Evolutionary conservation across 2,329 filamentous ascomycete genomes (phyloP).

Genomic region (Plenodomus lindquistii): DNA sequence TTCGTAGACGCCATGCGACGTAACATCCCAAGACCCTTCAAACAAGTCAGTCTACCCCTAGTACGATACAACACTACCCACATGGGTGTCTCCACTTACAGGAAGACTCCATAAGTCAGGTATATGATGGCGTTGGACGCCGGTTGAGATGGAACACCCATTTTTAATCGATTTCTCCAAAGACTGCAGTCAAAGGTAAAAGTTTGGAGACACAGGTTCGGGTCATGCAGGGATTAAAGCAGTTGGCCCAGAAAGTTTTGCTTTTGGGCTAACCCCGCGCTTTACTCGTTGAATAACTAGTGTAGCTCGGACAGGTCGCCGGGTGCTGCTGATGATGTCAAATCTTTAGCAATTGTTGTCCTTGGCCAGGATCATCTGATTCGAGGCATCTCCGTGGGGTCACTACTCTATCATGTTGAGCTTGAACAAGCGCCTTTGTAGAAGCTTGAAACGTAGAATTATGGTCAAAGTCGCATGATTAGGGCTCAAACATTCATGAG

Average conservation of each 20-base stretch:
- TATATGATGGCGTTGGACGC: constrained; percentile 86
- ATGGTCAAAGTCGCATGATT: background rate
- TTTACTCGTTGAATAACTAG: constrained; percentile 29
- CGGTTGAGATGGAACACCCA: constrained; percentile 75
- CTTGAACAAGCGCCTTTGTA: too few species aligned
- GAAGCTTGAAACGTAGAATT: too few species aligned
- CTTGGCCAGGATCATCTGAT: background rate
- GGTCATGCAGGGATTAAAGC: constrained; percentile 25
- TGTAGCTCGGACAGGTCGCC: constrained; percentile 16
- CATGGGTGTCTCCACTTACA: constrained; percentile 57
- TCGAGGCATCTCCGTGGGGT: background rate
- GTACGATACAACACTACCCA: background rate
- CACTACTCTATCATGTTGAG: too few species aligned
- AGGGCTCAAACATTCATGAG: background rate
- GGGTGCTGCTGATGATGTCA: constrained; percentile 24
- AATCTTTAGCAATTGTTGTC: constrained; percentile 15
- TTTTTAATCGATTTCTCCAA: constrained; percentile 41
- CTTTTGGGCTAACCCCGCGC: constrained; percentile 20
- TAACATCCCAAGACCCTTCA: constrained; percentile 64
- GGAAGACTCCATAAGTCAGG: constrained; percentile 74
- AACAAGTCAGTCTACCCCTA: background rate
- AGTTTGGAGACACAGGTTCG: constrained; percentile 11
- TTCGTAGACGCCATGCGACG: constrained; percentile 60
- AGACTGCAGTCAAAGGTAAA: constrained; percentile 6
- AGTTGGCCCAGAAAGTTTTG: constrained; percentile 27